Base-by-base conservation (phyloP, 2,329 filamentous ascomycete species). In the Colletotrichum siamense region DNA sequence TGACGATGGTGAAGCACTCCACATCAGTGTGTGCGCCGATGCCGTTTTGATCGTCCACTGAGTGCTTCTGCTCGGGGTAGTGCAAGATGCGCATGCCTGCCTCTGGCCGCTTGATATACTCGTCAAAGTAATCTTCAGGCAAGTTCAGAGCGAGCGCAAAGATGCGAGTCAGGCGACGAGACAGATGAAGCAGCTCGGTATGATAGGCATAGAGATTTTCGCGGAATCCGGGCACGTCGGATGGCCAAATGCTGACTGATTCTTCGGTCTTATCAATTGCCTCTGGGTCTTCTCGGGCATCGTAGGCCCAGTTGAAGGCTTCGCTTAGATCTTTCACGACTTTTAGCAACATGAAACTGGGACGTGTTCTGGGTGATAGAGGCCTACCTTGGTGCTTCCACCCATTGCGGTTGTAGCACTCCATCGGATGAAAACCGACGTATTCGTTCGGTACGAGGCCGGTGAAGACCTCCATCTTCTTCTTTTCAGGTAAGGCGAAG, bases 21-120 rank as follows among this genome's bases (percentile, higher is more conserved):
- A 87, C 86, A 75, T 89, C 88, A 9, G 88, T 89, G 73, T 90
- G 88, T 1, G 88, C 84, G 22, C 85, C 85, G 34, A 87, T 87
- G 3, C 82, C 82, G 15, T 84, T 77, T 8, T 70, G 68, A n/a
- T 69, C 67, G 52, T 69, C 49, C 77, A 80, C 78, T 6, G 79
- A 79, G 52, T 72, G 75, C 59, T 68, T 72, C 63, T 77, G 79
- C 63, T 80, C 80, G 9, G 87, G 88, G 71, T 89, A 90, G 76
- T 87, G 87, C 71, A 88, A 78, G 39, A 85, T 78, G 16, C 82
- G 78, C 78, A 85, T 79, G 5, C 81, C 83, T 1, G 84, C 83
- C 34, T 84, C 83, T 1, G 83, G 84, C 6, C 79, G 75, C 6
- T 77, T 77, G 34, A 80, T 79, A 74, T 82, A 84, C 64, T 82